phyloP scores from a whole-genome alignment of 1,139 yeast species.

The Candida sp. region DNA sequence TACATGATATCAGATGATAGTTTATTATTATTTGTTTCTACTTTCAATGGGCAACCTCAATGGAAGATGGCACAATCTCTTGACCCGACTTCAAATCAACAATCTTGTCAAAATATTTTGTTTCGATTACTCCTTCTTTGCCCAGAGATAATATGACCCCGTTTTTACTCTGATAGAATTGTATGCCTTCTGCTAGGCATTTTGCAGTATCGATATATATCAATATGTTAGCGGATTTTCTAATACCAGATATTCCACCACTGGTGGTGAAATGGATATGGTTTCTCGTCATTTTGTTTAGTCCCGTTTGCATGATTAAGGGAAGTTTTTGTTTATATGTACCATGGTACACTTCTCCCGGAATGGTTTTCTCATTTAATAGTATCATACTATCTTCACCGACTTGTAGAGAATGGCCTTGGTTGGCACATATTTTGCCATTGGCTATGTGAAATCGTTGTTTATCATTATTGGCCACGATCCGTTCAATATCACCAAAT shows the following conservation, averaged over 20 bases:
- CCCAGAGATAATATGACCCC: constrained; percentile 75
- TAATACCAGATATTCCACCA: constrained; percentile 63
- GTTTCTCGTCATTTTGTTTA: constrained; percentile 68
- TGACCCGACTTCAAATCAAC: constrained; percentile 16
- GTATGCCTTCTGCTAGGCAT: constrained; percentile 44
- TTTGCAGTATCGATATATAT: constrained; percentile 59
- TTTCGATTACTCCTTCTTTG: constrained; percentile 50
- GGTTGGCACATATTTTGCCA: constrained; percentile 72
- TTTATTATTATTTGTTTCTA: too few relatives aligned
- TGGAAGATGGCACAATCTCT: constrained; percentile 4
- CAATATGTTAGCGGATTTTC: constrained; percentile 55
- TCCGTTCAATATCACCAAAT: constrained; percentile 51
- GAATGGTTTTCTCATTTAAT: constrained; percentile 18
- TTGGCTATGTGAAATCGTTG: constrained; percentile 53
- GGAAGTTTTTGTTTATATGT: constrained; percentile 55
- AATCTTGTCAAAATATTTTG: constrained; percentile 40
- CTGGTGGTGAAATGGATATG: constrained; percentile 70
- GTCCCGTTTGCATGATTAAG: constrained; percentile 54
- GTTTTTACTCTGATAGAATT: constrained; percentile 64
- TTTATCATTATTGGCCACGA: constrained; percentile 68
- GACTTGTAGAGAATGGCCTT: constrained; percentile 74
- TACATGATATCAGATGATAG: too few relatives aligned
- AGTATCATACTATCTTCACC: constrained; percentile 36
- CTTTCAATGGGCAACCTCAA: too few relatives aligned
- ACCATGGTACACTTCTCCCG: constrained; percentile 66